Evolutionary conservation across 768 basidiomycete species (phyloP), one percentile per base, ranked within the genome.

Genomic region (Podaxis sp.): DNA sequence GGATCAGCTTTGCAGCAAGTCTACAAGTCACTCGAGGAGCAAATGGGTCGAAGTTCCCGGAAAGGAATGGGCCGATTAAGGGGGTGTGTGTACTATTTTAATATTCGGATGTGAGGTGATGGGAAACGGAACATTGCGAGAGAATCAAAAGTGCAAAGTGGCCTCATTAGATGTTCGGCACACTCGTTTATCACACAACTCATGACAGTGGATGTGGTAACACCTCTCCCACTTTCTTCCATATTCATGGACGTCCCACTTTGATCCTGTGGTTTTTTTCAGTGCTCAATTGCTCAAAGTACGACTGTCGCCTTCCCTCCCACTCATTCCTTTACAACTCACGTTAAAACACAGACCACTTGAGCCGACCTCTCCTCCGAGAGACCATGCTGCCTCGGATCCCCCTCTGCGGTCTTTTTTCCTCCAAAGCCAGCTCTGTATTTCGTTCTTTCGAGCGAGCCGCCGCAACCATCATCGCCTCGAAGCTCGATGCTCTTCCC

Each of bases 401-500:
- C 24, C 26, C 28, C 40, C 24, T 24, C 36, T 48, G 53, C 3
- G 11, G 52, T 24, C 39, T 42, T 44, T 49, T 56, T 49, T 12
- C 58, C 54, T 44, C 24, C 48, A 40, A 39, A 26, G 24, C 15
- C 51, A 49, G n/a, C 56, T 26, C 46, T 57, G 26, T 36, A 3
- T 65, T 24, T 28, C 59, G 11, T 42, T 39, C 30, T n/a, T 52
- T n/a, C 44, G 28, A 51, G 15, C 49, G 49, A 52, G 48, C 51
- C 33, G 30, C 19, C 36, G 48, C 44, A 1, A 55, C 58, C 19
- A 49, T 46, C 52, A 64, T 64, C 52, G 48, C 24, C 15, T 24
- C 52, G 33, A 58, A 59, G 63, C 24, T 54, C 19, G 65, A 67
- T 38, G 39, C 64, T 39, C 57, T 64, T 51, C 55, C 58, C 44